A percentile compares a stretch with the other conserved stretches of the same genome.
Evolutionary conservation across 2,329 filamentous ascomycete species (phyloP).

Genomic region (Calonectria hawksworthii): DNA sequence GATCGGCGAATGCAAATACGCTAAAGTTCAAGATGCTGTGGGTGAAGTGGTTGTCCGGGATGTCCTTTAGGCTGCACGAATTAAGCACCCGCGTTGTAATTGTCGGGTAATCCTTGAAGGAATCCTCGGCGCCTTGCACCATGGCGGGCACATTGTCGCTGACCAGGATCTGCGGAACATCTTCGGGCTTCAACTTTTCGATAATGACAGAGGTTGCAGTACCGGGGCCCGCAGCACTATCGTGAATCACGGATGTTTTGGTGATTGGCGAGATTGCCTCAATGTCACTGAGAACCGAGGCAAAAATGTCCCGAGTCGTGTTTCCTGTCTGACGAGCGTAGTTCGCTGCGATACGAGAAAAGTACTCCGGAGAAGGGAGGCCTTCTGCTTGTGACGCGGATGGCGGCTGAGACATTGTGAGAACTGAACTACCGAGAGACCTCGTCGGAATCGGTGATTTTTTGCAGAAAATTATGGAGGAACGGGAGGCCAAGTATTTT

Average conservation of each 20-base stretch:
- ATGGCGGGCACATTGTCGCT: constrained; percentile 40
- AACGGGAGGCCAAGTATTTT: not conserved
- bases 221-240: constrained; percentile 51
- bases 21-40: constrained; percentile 50
- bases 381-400: not conserved
- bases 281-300: constrained; percentile 32
- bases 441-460: not conserved
- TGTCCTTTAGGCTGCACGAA: constrained; percentile 35
- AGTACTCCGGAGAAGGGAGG: constrained; percentile 39
- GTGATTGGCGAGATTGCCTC: constrained; percentile 34
- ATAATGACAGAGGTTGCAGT: constrained; percentile 46
- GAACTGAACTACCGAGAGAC: not conserved
- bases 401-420: not conserved
- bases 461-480: not conserved
- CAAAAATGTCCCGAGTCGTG: constrained; percentile 44
- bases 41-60: constrained; percentile 37
- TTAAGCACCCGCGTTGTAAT: constrained; percentile 35
- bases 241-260: constrained; percentile 46
- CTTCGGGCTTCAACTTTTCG: constrained; percentile 14
- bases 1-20: constrained; percentile 46
- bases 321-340: constrained; percentile 48
- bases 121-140: constrained; percentile 32
- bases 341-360: constrained; percentile 43
- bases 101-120: constrained; percentile 19
- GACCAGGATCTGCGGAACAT: constrained; percentile 25